phyloP scores from a whole-genome alignment of 495 filamentous ascomycete species.

The Penicillium atrosanguineum region DNA sequence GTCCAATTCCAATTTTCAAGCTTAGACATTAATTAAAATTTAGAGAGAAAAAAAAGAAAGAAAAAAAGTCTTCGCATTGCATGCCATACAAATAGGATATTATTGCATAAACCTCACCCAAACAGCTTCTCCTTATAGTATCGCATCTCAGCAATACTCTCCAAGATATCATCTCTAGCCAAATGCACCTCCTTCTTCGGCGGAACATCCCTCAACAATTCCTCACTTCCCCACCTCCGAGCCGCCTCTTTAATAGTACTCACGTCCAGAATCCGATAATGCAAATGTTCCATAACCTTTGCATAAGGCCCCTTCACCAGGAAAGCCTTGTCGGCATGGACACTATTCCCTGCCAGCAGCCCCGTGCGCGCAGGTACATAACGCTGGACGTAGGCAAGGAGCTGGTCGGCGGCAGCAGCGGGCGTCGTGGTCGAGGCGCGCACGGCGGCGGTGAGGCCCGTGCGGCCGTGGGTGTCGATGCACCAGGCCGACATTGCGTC shows the following conservation, averaged over 20 bases:
- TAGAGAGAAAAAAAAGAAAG: not conserved
- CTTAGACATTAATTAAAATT: no score
- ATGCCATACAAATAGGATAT: not conserved
- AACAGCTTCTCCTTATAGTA: constrained; percentile 62
- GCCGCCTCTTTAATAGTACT: constrained; percentile 88
- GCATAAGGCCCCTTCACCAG: constrained; percentile 71
- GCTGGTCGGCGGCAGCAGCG: constrained; percentile 64
- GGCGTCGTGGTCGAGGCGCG: constrained; percentile 69
- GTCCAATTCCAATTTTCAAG: no score
- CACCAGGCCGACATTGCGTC: constrained; percentile 77
- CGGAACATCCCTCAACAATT: constrained; percentile 59
- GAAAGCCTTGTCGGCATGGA: constrained; percentile 87
- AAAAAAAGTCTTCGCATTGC: not conserved
- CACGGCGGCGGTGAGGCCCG: constrained; percentile 76
- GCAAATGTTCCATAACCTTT: constrained; percentile 68
- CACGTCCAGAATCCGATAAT: constrained; percentile 90
- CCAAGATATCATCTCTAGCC: constrained; percentile 85
- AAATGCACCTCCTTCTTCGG: constrained; percentile 74
- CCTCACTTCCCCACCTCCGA: constrained; percentile 69
- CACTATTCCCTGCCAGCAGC: constrained; percentile 84
- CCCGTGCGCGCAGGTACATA: constrained; percentile 63
- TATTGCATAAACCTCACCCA: constrained; percentile 1
- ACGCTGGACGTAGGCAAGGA: constrained; percentile 74
- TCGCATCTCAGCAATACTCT: constrained; percentile 87
- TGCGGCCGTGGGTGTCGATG: constrained; percentile 59